Base-by-base conservation (phyloP, 192 early-diverging fungal species). In the Coemansia furcata region DNA sequence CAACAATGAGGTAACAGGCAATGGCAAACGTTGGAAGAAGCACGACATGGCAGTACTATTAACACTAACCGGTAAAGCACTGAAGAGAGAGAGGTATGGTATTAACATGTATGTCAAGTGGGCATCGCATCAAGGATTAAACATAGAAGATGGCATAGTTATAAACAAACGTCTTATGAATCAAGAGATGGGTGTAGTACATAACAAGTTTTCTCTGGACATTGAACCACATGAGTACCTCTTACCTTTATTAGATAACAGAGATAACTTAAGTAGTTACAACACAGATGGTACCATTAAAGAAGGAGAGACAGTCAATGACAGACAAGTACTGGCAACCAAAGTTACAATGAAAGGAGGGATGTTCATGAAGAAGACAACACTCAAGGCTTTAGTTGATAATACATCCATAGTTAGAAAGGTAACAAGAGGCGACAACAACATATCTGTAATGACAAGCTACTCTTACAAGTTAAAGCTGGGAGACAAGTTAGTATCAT, bases 121-220 rank as follows among this genome's bases (percentile, higher is more conserved):
- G 57, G 57, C 57, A 6, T 35, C 32, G 3, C 32, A 59, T 15
- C 35, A 35, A 10, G 57, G 57, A 17, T n/a, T 36, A n/a, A 59
- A 59, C 33, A 59, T 59, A 36, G 57, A 59, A 59, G 57, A 59
- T 59, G 57, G 57, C 17, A 59, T 59, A 11, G 57, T 59, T 12
- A 37, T 59, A 30, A 59, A 59, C n/a, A 59, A 15, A 19, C 57
- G 57, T 37, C 35, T 59, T 7, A 1, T 59, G 7, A n/a, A 59
- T 0, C 17, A 30, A 59, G 57, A 59, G 17, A 0, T 37, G 0
- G 57, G 57, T 37, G 15, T 59, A 32, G 35, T 59, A 12, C 19
- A 59, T 15, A 59, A 59, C 35, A 59, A 37, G 35, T 59, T 59
- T n/a, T 32, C 35, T 15, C 12, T n/a, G 9, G 57, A 59, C 5